These are phyloP conservation scores for Neurospora sp. DNA, from an alignment of 495 filamentous ascomycete genomes.

Conservation along the genomic window DNA sequence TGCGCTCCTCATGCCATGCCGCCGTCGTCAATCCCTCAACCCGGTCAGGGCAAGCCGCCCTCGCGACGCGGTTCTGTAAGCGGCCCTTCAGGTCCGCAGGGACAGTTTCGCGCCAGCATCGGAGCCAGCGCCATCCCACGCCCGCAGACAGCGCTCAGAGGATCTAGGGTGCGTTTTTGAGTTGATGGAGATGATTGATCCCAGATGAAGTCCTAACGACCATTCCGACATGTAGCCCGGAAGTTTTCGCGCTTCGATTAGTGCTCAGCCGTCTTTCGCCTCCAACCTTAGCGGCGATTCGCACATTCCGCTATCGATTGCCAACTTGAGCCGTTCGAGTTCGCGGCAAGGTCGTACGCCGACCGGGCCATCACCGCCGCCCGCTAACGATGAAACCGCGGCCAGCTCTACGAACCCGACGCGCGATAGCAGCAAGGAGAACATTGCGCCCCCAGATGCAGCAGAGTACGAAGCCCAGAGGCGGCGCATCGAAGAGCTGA, in stretches of 20 bases:
- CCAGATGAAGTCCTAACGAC: constrained; percentile 10
- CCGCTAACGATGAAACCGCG: constrained; percentile 16
- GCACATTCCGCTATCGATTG: constrained; percentile 18
- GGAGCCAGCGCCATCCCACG: constrained; percentile 21
- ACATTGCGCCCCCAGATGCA: constrained; percentile 34
- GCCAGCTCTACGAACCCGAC: constrained; percentile 11
- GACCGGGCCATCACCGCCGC: constrained; percentile 24
- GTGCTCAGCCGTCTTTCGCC: constrained; percentile 36
- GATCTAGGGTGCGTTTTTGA: constrained; percentile 35
- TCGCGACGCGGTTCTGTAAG: constrained; percentile 14
- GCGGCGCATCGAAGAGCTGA: constrained; percentile 41
- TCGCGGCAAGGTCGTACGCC: constrained; percentile 24
- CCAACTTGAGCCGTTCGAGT: constrained; percentile 21
- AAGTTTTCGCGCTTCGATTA: constrained; percentile 19
- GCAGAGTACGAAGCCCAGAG: constrained; percentile 43
- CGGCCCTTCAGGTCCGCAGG: constrained; percentile 5
- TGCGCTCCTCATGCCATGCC: constrained; percentile 6
- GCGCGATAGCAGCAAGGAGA: constrained; percentile 40
- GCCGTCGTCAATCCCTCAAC: constrained; percentile 19
- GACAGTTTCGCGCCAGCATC: constrained; percentile 26
- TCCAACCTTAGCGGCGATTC: constrained; percentile 51
- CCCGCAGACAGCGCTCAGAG: constrained; percentile 18
- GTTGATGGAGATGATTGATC: background rate
- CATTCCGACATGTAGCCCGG: constrained; percentile 9
- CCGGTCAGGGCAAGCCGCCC: constrained; percentile 12